Percentiles rank a stretch among this genome's conserved stretches.
phyloP scores from a whole-genome alignment of 108 stramenopile species.

The Parietichytrium sp. region DNA sequence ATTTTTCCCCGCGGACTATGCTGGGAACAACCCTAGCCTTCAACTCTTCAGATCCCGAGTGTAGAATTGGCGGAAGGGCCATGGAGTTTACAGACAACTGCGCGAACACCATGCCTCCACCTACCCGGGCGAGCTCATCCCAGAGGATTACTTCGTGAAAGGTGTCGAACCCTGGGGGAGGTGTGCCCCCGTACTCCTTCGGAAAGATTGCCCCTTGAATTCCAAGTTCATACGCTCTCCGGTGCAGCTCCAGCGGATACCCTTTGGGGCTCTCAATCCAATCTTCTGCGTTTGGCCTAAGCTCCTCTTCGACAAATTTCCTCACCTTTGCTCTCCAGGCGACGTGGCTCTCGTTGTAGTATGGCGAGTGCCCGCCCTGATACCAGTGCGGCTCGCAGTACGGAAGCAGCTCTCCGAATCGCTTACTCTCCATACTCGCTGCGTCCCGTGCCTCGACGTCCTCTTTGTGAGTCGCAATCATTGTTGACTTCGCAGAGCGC shows the following conservation, averaged over 20 bases:
- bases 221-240: constrained; percentile 34
- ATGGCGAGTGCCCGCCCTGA: constrained; percentile 15
- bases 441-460: too few relatives aligned
- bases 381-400: constrained; percentile 14
- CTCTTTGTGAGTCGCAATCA: too few relatives aligned
- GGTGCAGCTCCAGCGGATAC: not conserved
- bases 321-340: not conserved
- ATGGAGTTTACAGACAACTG: not conserved
- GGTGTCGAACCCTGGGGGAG: not conserved
- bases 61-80: not conserved
- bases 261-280: constrained; percentile 27
- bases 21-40: not conserved
- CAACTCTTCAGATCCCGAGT: not conserved
- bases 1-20: not conserved
- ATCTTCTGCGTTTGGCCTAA: not conserved
- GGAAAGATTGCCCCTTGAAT: constrained; percentile 11
- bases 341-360: not conserved
- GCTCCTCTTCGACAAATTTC: not conserved
- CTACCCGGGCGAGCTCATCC: constrained; percentile 15
- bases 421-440: too few relatives aligned
- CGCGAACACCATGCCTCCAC: not conserved
- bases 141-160: constrained; percentile 33
- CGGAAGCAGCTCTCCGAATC: too few relatives aligned
- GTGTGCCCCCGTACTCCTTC: not conserved
- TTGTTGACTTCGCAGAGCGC: too few relatives aligned